These are phyloP conservation scores for Pterocarpus santalinus DNA, from an alignment of 306 rosid species.

Conservation along the genomic window DNA sequence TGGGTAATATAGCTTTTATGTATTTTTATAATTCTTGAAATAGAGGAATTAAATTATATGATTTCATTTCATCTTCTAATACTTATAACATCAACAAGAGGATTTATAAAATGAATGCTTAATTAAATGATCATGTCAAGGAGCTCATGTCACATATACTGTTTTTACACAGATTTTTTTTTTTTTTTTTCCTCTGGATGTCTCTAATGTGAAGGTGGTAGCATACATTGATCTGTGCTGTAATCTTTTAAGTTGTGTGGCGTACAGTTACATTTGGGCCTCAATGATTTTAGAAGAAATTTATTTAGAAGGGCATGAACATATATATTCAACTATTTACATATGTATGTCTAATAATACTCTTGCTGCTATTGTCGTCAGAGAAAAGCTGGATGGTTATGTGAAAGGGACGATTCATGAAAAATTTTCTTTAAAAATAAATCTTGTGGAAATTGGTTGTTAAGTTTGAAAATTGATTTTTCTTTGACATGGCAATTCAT, in stretches of 20 bases:
- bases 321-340: neutral
- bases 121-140: neutral
- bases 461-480: constrained; percentile 25
- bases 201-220: neutral
- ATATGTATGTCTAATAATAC: neutral
- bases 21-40: neutral
- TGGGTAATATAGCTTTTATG: neutral
- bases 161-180: neutral
- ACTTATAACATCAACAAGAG: neutral
- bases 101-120: neutral
- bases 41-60: neutral
- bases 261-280: neutral
- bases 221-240: constrained; percentile 19
- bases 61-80: constrained; percentile 6
- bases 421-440: constrained; percentile 1
- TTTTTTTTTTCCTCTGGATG: neutral
- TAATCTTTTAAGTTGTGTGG: neutral
- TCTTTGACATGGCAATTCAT: constrained; percentile 37
- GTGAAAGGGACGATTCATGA: constrained; percentile 31
- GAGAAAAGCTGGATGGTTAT: neutral
- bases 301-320: neutral
- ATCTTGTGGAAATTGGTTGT: constrained; percentile 28
- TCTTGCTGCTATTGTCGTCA: constrained; percentile 10
- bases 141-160: neutral
- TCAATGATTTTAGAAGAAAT: neutral